Conservation (phyloP, 2,329 filamentous ascomycete species). For the Colletotrichum sp. region DNA sequence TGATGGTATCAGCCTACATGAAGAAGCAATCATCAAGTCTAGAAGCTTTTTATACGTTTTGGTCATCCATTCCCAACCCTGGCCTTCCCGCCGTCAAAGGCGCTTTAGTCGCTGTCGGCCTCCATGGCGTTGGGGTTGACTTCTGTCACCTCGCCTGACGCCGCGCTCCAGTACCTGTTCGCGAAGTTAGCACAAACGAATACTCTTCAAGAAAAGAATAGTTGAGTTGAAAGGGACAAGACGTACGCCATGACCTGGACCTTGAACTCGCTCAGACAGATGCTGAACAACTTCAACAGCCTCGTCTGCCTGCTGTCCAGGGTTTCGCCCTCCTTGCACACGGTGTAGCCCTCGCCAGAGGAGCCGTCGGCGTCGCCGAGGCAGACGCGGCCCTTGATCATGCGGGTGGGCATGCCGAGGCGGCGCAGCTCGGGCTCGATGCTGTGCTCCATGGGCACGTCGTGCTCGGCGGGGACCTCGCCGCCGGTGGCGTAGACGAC, state of each 20-base stretch:
- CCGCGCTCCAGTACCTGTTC: conserved; percentile 65
- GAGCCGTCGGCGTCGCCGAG: conserved; percentile 60
- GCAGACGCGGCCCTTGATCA: conserved; percentile 87
- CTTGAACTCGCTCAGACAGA: conserved; percentile 89
- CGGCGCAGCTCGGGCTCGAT: conserved; percentile 90
- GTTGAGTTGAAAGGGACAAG: not conserved
- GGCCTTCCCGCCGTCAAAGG: not conserved
- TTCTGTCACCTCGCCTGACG: conserved; percentile 64
- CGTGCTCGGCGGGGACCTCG: conserved; percentile 79
- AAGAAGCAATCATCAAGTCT: conserved; percentile 22
- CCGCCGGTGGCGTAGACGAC: conserved; percentile 81
- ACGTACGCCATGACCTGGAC: conserved; percentile 78
- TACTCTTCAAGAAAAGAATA: not conserved
- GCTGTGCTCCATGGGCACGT: conserved; percentile 85
- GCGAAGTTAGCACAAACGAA: not conserved
- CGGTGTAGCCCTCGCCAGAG: conserved; percentile 64
- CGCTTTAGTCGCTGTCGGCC: conserved; percentile 26
- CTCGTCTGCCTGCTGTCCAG: conserved; percentile 93
- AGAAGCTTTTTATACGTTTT: conserved; percentile 10
- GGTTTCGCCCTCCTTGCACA: conserved; percentile 85
- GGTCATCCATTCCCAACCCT: not conserved
- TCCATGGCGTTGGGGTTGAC: conserved; percentile 46
- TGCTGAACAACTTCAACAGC: conserved; percentile 90
- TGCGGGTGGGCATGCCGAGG: conserved; percentile 85
- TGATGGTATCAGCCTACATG: conserved; percentile 25